Evolutionary conservation across 306 rosid genomes (phyloP).

Genomic region (Fragaria nilgerrensis): DNA sequence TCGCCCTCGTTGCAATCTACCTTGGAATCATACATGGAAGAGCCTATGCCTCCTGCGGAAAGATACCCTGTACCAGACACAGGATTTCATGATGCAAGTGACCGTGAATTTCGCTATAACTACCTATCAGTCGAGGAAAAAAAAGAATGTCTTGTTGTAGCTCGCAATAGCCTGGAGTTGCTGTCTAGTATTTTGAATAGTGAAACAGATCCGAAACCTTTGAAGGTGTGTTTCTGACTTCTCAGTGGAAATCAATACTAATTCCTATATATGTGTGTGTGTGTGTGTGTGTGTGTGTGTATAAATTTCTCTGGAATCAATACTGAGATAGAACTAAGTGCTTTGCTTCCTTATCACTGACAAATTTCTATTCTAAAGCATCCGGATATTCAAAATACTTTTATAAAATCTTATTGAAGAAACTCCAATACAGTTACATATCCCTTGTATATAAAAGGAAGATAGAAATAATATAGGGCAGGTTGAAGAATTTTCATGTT

Average conservation of each 20-base stretch:
- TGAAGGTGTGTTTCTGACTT: conserved; percentile 51
- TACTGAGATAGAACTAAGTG: background rate
- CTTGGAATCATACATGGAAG: conserved; percentile 43
- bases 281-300: no score
- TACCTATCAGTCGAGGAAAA: conserved; percentile 52
- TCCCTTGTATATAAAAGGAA: background rate
- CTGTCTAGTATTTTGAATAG: conserved; percentile 63
- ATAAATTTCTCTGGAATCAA: background rate
- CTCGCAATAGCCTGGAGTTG: conserved; percentile 76
- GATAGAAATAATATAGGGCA: background rate
- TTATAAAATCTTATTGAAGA: background rate
- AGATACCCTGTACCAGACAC: conserved; percentile 53
- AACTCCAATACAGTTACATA: background rate
- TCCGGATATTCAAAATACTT: background rate
- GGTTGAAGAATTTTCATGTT: background rate
- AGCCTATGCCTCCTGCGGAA: conserved; percentile 51
- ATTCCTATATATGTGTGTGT: no score
- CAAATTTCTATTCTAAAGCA: background rate
- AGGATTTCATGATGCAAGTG: conserved; percentile 34
- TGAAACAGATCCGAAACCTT: conserved; percentile 63
- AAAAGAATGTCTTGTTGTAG: conserved; percentile 61
- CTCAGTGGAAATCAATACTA: background rate
- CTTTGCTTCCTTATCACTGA: background rate
- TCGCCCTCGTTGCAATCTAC: conserved; percentile 40
- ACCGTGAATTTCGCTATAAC: conserved; percentile 33